Evolutionary conservation across 371 early-diverging fungal genomes (phyloP).

Genomic region (Rhizopus delemar): DNA sequence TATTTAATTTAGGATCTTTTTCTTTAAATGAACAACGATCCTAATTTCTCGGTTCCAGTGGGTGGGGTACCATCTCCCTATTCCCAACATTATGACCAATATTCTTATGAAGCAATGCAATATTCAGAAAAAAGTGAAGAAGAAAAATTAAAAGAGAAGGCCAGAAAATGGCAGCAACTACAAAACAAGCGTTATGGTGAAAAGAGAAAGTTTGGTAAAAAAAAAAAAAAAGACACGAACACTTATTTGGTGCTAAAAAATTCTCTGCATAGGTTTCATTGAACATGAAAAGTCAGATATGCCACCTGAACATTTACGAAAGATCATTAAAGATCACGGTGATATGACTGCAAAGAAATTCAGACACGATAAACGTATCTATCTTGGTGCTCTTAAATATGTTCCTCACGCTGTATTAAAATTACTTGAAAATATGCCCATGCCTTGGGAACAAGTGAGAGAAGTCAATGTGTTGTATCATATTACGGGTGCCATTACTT

Average conservation of each 20-base stretch:
- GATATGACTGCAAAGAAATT: conserved; percentile 98
- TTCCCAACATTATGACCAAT: conserved; percentile 38
- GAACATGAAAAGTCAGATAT: conserved; percentile 87
- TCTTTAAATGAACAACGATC: conserved; percentile 13
- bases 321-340: conserved; percentile 97
- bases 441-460: conserved; percentile 99
- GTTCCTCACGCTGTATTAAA: conserved; percentile 98
- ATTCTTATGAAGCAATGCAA: conserved; percentile 40
- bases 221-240: conserved; percentile 8
- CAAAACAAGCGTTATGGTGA: conserved; percentile 91
- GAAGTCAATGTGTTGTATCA: conserved; percentile 98
- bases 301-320: conserved; percentile 97
- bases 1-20: conserved; percentile 4
- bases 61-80: conserved; percentile 37
- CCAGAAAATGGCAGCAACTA: conserved; percentile 88
- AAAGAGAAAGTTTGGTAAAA: conserved; percentile 87
- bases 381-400: conserved; percentile 97
- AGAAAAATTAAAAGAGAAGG: conserved; percentile 74
- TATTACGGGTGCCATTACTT: conserved; percentile 97
- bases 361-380: conserved; percentile 94
- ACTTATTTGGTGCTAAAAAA: not conserved
- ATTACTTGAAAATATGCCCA: conserved; percentile 98
- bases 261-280: conserved; percentile 49
- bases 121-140: conserved; percentile 40
- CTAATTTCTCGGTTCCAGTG: conserved; percentile 34